Evolutionary conservation across 2,329 filamentous ascomycete genomes (phyloP).

Genomic region (Colletotrichum caudatum): DNA sequence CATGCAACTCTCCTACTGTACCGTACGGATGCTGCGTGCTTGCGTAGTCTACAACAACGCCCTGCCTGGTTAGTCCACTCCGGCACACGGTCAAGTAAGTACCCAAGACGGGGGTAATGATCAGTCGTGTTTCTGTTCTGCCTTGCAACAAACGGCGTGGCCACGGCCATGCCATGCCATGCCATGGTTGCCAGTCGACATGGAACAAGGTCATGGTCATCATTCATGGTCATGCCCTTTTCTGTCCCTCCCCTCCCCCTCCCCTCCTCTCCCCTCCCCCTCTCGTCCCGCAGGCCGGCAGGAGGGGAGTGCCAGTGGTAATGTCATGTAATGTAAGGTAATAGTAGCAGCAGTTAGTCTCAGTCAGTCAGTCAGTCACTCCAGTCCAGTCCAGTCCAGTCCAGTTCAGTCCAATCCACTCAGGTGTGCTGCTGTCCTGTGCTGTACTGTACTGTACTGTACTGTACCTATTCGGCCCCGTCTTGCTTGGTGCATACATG

Average conservation of each 20-base stretch:
- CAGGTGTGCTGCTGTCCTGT: neutral
- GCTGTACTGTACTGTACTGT: too few species aligned
- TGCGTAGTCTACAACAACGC: neutral
- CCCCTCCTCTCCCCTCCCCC: too few species aligned
- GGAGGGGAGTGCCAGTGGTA: neutral
- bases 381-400: constrained; percentile 9
- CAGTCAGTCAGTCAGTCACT: neutral
- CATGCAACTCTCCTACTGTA: neutral
- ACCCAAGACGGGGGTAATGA: too few species aligned
- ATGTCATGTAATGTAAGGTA: neutral
- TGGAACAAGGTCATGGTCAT: constrained; percentile 9
- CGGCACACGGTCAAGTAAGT: neutral
- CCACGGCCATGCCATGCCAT: neutral
- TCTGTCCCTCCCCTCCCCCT: neutral
- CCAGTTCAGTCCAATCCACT: constrained; percentile 4
- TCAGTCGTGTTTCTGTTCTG: constrained; percentile 1
- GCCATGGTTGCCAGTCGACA: neutral
- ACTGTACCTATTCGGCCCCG: constrained; percentile 5
- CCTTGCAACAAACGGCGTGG: constrained; percentile 19
- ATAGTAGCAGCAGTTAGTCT: constrained; percentile 19
- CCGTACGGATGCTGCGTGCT: too few species aligned
- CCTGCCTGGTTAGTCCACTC: constrained; percentile 13
- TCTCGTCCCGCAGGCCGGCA: neutral
- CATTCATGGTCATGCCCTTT: neutral
- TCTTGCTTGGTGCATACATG: constrained; percentile 5